phyloP scores from a whole-genome alignment of 768 basidiomycete species.

The Hydnum rufescens region DNA sequence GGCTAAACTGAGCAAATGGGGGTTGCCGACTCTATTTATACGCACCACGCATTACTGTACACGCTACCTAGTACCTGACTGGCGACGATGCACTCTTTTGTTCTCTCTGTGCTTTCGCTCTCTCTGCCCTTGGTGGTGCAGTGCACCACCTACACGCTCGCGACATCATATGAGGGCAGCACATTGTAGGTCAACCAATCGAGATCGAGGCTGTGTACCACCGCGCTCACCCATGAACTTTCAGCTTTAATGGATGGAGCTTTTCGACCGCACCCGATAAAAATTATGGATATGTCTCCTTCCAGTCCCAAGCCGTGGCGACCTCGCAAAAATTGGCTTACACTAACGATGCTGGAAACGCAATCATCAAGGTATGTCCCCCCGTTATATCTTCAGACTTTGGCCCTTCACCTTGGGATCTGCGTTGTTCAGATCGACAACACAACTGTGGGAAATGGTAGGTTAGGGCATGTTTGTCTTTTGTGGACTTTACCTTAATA shows the following conservation, averaged over 20 bases:
- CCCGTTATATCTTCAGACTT: background rate
- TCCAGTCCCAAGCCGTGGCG: constrained; percentile 17
- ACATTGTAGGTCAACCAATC: background rate
- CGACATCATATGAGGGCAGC: background rate
- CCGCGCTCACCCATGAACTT: background rate
- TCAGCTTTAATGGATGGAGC: background rate
- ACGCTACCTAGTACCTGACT: no score
- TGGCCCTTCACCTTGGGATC: background rate
- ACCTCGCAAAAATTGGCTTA: constrained; percentile 34
- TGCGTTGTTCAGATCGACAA: constrained; percentile 28
- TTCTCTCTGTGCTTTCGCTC: background rate
- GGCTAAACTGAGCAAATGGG: no score
- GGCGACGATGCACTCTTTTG: no score
- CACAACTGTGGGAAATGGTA: constrained; percentile 26
- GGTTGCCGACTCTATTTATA: no score
- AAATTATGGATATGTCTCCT: background rate
- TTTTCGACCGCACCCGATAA: background rate
- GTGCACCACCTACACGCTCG: background rate
- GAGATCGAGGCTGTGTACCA: background rate
- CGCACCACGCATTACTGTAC: no score
- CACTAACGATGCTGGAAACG: constrained; percentile 47
- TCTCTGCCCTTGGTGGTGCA: background rate
- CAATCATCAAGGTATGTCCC: constrained; percentile 57
- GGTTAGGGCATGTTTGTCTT: no score
- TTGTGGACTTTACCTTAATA: background rate